Evolutionary conservation across 75 land plant species (phyloP).

Genomic region (Chamaecyparis obtusa): DNA sequence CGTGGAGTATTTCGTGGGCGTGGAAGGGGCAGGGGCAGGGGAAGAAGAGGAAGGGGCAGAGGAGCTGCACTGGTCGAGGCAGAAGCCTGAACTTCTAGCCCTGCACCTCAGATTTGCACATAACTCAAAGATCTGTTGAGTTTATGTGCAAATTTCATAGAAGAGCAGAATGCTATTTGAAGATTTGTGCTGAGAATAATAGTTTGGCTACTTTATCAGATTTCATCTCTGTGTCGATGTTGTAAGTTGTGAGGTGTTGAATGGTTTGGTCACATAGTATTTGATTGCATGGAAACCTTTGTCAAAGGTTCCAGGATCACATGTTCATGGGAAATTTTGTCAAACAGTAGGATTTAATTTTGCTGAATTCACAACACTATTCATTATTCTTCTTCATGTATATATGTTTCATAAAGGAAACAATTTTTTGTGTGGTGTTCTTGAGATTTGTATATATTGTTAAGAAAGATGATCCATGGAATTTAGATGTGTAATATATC

Average conservation of each 20-base stretch:
- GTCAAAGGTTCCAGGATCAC: neutral
- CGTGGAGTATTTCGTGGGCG: constrained; percentile 11
- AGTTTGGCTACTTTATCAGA: neutral
- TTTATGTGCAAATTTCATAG: neutral
- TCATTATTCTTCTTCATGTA: constrained; percentile 1
- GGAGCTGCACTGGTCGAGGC: neutral
- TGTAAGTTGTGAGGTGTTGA: neutral
- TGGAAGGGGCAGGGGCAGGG: constrained; percentile 1
- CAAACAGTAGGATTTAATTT: neutral
- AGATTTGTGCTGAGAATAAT: neutral
- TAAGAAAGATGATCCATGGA: neutral
- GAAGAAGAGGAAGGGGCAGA: constrained; percentile 13
- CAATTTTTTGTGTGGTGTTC: neutral
- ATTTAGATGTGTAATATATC: neutral
- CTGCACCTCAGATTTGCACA: neutral
- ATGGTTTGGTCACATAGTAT: neutral
- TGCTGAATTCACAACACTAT: neutral
- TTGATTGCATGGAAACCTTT: neutral
- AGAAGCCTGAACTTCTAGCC: neutral
- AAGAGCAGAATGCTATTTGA: neutral
- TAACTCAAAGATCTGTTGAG: neutral
- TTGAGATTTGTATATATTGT: neutral
- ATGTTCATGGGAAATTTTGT: constrained; percentile 9
- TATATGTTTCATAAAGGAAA: neutral
- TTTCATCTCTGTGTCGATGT: neutral